Conservation (phyloP, 176 grass and related monocot genomes). For the Aechmea fasciata region DNA sequence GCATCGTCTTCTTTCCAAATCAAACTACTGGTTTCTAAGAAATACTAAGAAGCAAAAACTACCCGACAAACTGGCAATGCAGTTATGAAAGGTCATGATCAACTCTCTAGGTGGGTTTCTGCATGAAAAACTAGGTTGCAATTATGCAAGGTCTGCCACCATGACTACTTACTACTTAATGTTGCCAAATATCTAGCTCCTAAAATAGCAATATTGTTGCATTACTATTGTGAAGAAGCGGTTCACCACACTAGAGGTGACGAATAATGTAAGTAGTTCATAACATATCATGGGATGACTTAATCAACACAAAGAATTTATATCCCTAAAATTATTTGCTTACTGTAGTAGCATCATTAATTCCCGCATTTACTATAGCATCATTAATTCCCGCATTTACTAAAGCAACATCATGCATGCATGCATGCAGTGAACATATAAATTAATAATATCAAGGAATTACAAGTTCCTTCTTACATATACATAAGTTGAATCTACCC, state of each 20-base stretch:
- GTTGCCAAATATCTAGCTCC: neutral
- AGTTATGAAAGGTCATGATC: neutral
- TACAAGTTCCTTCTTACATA: too few species aligned
- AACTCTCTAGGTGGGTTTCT: neutral
- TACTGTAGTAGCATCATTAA: too few species aligned
- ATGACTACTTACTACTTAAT: neutral
- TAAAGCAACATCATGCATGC: too few species aligned
- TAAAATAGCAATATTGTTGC: neutral
- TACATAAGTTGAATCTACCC: too few species aligned
- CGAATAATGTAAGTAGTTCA: neutral
- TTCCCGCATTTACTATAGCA: too few species aligned
- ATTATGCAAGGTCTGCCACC: too few species aligned
- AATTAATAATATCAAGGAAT: too few species aligned
- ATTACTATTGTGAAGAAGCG: neutral
- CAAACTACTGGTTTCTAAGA: neutral
- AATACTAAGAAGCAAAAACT: neutral
- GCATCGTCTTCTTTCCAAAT: neutral
- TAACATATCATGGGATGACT: neutral
- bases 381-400: too few species aligned
- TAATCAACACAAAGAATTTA: neutral
- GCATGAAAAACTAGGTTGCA: neutral
- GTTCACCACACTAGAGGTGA: neutral
- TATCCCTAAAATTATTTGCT: neutral
- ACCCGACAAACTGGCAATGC: neutral
- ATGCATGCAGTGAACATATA: too few species aligned